Base-by-base conservation (phyloP, 1,284 basidiomycete genomes). In the Hemileia vastatrix region DNA sequence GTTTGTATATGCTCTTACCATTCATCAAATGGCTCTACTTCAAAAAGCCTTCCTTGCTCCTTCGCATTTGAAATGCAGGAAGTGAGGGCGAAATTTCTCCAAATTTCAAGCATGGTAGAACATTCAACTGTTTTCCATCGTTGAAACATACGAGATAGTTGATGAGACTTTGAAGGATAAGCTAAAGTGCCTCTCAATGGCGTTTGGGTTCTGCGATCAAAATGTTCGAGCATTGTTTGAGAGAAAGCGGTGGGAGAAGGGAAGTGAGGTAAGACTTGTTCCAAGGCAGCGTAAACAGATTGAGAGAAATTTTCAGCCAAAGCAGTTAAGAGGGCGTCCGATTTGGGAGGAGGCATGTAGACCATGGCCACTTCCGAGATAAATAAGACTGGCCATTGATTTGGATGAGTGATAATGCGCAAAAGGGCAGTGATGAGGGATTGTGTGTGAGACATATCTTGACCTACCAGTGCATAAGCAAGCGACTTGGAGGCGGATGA, bases 291-390 rank as follows among this genome's bases (percentile, higher is more conserved):
- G 47, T 53, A 63, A 23, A 63, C 54, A 3, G 47, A 15, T 24
- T 49, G 50, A 4, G 60, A 54, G 36, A 55, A 63, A 3, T 53
- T 24, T 44, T 23, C 21, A 50, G 47, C 51, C 6, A 63, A 21
- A 40, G 32, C 48, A 13, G 54, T 13, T 6, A 63, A 21, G 21
- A 63, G 54, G n/a, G 55, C 21, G 43, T 63, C 48, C 0, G 60
- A 63, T 24, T 63, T 63, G 6, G 24, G 36, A 33, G 23, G 5
- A 0, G 60, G 60, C 60, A 63, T 63, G 33, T 63, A 63, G 32
- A 63, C 60, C 6, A 54, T 63, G 32, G 60, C 55, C 9, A 63
- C 60, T 36, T 63, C 60, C 3, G 60, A 63, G 13, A 63, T n/a
- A 21, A 63, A 63, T 27, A 63, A 31, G 36, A 63, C 56, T n/a